A percentile compares a stretch with the other conserved stretches of the same genome.
These are phyloP conservation scores for Carex cristatella DNA, from an alignment of 176 grass and related monocot genomes.

Conservation along the genomic window DNA sequence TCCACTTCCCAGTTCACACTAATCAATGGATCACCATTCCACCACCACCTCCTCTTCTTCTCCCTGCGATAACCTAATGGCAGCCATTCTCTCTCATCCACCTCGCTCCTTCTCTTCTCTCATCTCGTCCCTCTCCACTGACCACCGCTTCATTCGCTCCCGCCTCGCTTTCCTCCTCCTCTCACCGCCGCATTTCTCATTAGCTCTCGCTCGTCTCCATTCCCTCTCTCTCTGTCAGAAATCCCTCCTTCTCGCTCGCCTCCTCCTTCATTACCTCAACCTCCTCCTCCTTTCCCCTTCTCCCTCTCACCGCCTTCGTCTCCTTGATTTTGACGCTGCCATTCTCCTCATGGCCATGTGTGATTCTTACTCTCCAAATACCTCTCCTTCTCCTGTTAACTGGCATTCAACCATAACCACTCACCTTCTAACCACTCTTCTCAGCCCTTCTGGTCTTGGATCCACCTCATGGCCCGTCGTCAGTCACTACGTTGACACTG, in stretches of 20 bases:
- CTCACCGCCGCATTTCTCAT: conserved; percentile 56
- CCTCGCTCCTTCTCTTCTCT: conserved; percentile 36
- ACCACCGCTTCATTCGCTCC: conserved; percentile 43
- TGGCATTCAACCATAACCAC: conserved; percentile 54
- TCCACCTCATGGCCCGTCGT: conserved; percentile 53
- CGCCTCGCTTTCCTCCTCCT: conserved; percentile 83
- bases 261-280: conserved; percentile 67
- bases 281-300: conserved; percentile 40
- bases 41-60: conserved; percentile 20
- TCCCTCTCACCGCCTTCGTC: conserved; percentile 28
- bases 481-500: conserved; percentile 50
- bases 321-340: conserved; percentile 58
- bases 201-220: conserved; percentile 56
- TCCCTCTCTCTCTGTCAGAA: conserved; percentile 54
- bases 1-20: not conserved
- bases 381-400: conserved; percentile 27
- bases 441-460: conserved; percentile 61
- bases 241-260: conserved; percentile 58
- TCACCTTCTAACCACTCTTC: conserved; percentile 32
- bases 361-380: conserved; percentile 44
- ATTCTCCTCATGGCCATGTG: conserved; percentile 89
- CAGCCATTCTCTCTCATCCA: conserved; percentile 40
- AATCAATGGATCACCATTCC: conserved; percentile 8
- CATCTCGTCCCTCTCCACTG: conserved; percentile 28
- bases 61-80: conserved; percentile 55